A percentile compares a stretch with the other conserved stretches of the same genome.
Evolutionary conservation across 768 basidiomycete species (phyloP).

Genomic region (Tylopilus rubrobrunneus): DNA sequence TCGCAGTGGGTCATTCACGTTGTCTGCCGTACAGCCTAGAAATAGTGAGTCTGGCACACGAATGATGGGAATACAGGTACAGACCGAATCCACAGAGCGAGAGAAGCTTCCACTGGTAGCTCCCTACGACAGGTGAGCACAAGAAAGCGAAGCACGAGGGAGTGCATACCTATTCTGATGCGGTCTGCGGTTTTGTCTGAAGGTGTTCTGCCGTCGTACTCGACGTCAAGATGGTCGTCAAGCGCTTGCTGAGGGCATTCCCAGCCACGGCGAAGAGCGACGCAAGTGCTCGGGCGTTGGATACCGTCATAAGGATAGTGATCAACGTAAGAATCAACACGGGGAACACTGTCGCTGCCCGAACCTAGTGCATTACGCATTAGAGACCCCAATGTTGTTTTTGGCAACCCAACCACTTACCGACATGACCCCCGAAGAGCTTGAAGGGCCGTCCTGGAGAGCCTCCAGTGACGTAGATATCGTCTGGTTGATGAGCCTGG

Average conservation of each 20-base stretch:
- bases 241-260: slow-evolving; percentile 76
- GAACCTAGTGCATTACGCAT: slow-evolving; percentile 52
- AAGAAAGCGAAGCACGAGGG: no score
- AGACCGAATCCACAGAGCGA: no score
- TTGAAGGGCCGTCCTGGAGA: slow-evolving; percentile 92
- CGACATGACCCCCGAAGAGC: slow-evolving; percentile 90
- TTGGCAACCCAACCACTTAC: slow-evolving; percentile 39
- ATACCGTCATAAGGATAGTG: slow-evolving; percentile 85
- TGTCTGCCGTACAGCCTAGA: slow-evolving; percentile 90
- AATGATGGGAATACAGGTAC: no score
- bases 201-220: no score
- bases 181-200: no score
- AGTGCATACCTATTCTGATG: no score
- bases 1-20: slow-evolving; percentile 44
- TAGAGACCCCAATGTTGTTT: background rate
- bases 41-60: no score
- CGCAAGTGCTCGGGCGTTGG: slow-evolving; percentile 89
- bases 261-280: slow-evolving; percentile 94
- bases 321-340: slow-evolving; percentile 93
- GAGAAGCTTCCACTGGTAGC: no score
- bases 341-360: slow-evolving; percentile 94
- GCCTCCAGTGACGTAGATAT: slow-evolving; percentile 94
- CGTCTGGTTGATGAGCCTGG: slow-evolving; percentile 91
- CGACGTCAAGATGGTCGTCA: slow-evolving; percentile 64
- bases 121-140: no score